phyloP scores from a whole-genome alignment of 805 yeast genomes.

The Naumovozyma baii region DNA sequence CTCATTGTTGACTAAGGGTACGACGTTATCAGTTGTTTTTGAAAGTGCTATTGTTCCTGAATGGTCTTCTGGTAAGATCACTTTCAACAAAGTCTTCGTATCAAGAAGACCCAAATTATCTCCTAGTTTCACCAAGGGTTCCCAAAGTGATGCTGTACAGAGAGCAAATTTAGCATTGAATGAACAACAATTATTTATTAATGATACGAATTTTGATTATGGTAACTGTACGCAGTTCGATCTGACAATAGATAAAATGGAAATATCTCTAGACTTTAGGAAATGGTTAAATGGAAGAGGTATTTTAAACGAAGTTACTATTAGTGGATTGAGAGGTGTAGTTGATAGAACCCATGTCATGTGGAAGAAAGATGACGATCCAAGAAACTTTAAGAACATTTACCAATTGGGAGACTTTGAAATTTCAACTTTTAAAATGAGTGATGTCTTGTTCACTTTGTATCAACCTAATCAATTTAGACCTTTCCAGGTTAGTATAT shows the following conservation, averaged over 20 bases:
- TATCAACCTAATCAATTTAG: slow-evolving; percentile 74
- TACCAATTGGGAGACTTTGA: slow-evolving; percentile 88
- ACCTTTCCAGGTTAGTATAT: slow-evolving; percentile 81
- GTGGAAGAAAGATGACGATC: slow-evolving; percentile 77
- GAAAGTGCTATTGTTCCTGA: slow-evolving; percentile 92
- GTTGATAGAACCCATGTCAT: slow-evolving; percentile 81
- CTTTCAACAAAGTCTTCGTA: slow-evolving; percentile 75
- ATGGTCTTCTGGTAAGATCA: slow-evolving; percentile 81
- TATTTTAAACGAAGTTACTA: slow-evolving; percentile 65
- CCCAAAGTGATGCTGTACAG: slow-evolving; percentile 62
- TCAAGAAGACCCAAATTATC: slow-evolving; percentile 62
- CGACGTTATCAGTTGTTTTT: slow-evolving; percentile 74
- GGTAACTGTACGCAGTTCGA: slow-evolving; percentile 97
- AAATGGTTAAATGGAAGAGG: slow-evolving; percentile 91
- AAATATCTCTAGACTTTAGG: slow-evolving; percentile 66
- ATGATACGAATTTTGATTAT: slow-evolving; percentile 49
- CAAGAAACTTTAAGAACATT: slow-evolving; percentile 66
- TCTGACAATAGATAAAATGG: slow-evolving; percentile 75
- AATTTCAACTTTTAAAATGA: slow-evolving; percentile 69
- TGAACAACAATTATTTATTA: slow-evolving; percentile 22
- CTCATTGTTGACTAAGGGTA: slow-evolving; percentile 70
- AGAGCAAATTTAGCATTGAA: slow-evolving; percentile 35
- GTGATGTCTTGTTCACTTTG: slow-evolving; percentile 75
- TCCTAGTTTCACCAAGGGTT: slow-evolving; percentile 53
- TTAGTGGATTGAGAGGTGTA: slow-evolving; percentile 83